These are phyloP conservation scores for Pyronema domesticum DNA, from an alignment of 495 filamentous ascomycete species.

Conservation along the genomic window DNA sequence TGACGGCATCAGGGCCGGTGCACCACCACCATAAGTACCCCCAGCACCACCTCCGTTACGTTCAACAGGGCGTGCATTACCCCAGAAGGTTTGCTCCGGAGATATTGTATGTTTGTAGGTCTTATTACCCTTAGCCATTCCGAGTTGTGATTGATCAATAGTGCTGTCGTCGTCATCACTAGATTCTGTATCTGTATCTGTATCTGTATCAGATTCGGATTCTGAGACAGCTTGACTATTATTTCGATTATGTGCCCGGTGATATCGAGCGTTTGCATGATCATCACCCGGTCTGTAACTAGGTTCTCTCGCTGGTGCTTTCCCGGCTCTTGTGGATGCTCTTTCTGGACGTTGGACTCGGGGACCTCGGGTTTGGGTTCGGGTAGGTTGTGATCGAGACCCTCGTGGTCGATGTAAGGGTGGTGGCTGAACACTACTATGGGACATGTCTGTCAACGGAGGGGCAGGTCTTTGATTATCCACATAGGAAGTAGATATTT, in stretches of 20 bases:
- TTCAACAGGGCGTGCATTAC: conserved; percentile 13
- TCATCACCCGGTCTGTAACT: conserved; percentile 4
- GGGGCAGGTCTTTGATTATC: conserved; percentile 1
- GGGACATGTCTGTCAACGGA: not conserved
- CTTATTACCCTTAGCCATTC: conserved; percentile 23
- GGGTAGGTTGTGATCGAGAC: too few species aligned
- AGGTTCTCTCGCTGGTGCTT: not conserved
- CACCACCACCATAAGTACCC: conserved; percentile 18
- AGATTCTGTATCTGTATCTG: conserved; percentile 14
- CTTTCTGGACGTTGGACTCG: not conserved
- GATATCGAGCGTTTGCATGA: conserved; percentile 3
- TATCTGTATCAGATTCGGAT: not conserved
- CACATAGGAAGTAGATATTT: not conserved
- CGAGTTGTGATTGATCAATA: conserved; percentile 16
- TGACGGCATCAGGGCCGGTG: conserved; percentile 13
- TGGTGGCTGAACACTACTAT: not conserved
- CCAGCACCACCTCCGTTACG: conserved; percentile 20
- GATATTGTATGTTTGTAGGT: conserved; percentile 18
- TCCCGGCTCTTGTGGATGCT: not conserved
- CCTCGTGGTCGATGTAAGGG: not conserved
- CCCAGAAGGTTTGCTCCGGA: conserved; percentile 9
- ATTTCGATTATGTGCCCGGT: not conserved
- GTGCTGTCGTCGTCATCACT: conserved; percentile 7
- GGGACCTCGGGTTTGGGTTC: too few species aligned
- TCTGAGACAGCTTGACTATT: conserved; percentile 9